Conservation (phyloP, 2,329 filamentous ascomycete species). For the Venturia asperata region DNA sequence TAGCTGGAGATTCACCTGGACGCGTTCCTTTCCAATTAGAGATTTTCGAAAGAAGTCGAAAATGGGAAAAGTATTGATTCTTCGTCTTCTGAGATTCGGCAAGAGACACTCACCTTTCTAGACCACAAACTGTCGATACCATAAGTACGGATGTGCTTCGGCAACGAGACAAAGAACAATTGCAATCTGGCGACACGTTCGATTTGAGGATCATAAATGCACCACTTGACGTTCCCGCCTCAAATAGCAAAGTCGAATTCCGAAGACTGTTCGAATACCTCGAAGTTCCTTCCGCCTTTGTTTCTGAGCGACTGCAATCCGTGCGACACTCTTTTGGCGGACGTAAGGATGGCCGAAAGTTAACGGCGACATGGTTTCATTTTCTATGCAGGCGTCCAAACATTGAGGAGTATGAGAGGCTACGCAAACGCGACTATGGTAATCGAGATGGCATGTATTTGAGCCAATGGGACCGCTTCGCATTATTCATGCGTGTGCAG, state of each 20-base stretch:
- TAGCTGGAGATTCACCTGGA: neutral
- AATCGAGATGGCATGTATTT: neutral
- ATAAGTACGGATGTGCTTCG: neutral
- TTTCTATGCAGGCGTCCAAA: conserved; percentile 23
- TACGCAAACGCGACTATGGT: neutral
- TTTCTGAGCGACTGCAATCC: conserved; percentile 26
- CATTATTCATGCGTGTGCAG: neutral
- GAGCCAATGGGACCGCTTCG: neutral
- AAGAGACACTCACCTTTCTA: neutral
- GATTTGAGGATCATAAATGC: conserved; percentile 21
- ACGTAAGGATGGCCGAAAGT: neutral
- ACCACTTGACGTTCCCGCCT: conserved; percentile 24
- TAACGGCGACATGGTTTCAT: conserved; percentile 24
- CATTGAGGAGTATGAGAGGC: conserved; percentile 19
- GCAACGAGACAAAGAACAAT: neutral
- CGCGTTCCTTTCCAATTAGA: neutral
- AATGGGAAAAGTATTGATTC: neutral
- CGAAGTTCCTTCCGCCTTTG: conserved; percentile 26
- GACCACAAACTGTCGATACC: neutral
- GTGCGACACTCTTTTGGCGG: conserved; percentile 28
- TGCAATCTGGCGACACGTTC: conserved; percentile 19
- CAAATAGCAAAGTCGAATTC: conserved; percentile 18
- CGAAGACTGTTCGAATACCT: conserved; percentile 21
- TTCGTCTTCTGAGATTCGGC: no score
- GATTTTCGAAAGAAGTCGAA: neutral